Percentiles rank a stretch among this genome's conserved stretches.
Conservation (phyloP, 495 filamentous ascomycete species). For the Glonium stellatum region DNA sequence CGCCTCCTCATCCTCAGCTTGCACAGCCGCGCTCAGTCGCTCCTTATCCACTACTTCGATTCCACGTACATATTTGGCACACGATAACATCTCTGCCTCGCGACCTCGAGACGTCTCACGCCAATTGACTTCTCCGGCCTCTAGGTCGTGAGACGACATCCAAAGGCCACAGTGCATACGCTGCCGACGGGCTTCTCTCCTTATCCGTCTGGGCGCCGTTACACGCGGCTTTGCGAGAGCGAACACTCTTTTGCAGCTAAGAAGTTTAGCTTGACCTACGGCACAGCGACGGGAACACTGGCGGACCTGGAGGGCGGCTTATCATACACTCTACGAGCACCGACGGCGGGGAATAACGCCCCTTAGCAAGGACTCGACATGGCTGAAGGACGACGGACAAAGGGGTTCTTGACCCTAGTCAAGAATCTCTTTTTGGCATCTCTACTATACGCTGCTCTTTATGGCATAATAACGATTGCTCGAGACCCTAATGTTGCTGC, state of each 20-base stretch:
- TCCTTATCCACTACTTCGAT: neutral
- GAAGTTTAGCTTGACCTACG: neutral
- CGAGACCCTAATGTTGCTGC: constrained; percentile 18
- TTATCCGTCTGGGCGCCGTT: neutral
- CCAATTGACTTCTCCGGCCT: neutral
- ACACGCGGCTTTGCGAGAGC: neutral
- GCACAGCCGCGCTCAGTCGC: neutral
- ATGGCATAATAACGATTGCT: constrained; percentile 25
- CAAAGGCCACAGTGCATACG: neutral
- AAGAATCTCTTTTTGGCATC: constrained; percentile 28
- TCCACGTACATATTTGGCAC: neutral
- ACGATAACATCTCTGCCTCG: neutral
- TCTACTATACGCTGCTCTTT: constrained; percentile 25
- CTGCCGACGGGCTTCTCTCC: neutral
- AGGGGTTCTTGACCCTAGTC: constrained; percentile 24
- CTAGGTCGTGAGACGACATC: neutral
- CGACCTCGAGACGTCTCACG: neutral
- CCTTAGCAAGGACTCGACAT: constrained; percentile 7
- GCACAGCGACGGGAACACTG: neutral
- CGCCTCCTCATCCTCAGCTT: no score
- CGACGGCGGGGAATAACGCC: neutral
- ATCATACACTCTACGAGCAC: neutral
- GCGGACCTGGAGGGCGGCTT: neutral
- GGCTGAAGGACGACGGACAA: constrained; percentile 18
- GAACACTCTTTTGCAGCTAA: neutral